These are phyloP conservation scores for Malassezia sp. DNA, from an alignment of 1,284 basidiomycete genomes.

Conservation along the genomic window DNA sequence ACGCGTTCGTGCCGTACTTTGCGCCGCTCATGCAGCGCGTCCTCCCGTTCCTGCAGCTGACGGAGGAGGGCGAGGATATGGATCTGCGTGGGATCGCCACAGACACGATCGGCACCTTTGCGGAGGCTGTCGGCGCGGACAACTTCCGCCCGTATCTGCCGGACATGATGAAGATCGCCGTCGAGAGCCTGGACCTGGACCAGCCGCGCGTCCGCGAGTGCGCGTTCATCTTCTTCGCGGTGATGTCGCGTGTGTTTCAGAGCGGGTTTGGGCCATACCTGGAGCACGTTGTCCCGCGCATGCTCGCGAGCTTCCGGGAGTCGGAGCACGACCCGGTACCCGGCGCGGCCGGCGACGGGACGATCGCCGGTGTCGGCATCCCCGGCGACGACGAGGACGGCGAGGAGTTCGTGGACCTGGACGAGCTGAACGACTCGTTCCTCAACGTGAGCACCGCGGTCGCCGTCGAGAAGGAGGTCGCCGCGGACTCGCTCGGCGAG, in stretches of 20 bases:
- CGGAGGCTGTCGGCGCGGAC: conserved; percentile 90
- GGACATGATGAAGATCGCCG: conserved; percentile 88
- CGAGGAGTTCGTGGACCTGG: conserved; percentile 55
- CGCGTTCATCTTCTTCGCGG: conserved; percentile 95
- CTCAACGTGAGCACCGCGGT: conserved; percentile 77
- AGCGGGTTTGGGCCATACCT: conserved; percentile 86
- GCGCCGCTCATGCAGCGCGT: conserved; percentile 79
- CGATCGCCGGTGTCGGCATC: conserved; percentile 51
- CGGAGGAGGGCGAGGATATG: conserved; percentile 64
- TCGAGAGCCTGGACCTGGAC: conserved; percentile 77
- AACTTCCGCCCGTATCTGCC: conserved; percentile 89
- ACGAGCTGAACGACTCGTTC: conserved; percentile 57
- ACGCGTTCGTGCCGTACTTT: conserved; percentile 88
- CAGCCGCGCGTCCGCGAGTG: conserved; percentile 80
- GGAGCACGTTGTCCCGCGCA: conserved; percentile 70
- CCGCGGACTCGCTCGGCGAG: conserved; percentile 87
- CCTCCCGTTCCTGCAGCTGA: conserved; percentile 69
- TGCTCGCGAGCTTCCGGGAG: conserved; percentile 76
- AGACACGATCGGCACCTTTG: conserved; percentile 95
- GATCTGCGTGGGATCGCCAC: conserved; percentile 95
- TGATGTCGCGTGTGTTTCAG: conserved; percentile 90
- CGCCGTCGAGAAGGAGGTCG: conserved; percentile 98
- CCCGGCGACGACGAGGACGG: conserved; percentile 55
- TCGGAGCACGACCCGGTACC: conserved; percentile 50
- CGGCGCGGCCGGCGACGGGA: conserved; percentile 41